Conservation (phyloP, 1,139 yeast species). For the Spathaspora sp. region DNA sequence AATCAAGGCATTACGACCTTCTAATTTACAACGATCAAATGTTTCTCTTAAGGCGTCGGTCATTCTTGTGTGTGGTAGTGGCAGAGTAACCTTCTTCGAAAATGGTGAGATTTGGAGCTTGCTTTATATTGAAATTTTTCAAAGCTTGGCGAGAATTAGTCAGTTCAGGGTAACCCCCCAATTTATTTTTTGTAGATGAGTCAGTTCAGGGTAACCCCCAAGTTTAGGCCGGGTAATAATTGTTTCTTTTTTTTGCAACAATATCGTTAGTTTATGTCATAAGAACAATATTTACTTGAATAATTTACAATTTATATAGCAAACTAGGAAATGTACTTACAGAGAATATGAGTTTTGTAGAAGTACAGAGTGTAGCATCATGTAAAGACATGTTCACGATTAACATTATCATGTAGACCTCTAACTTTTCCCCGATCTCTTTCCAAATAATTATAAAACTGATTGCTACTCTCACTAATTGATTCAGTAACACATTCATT, state of each 20-base stretch:
- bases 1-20: conserved; percentile 83
- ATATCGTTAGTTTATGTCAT: neutral
- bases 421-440: no score
- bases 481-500: no score
- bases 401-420: no score
- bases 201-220: conserved; percentile 2
- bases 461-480: no score
- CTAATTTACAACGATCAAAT: conserved; percentile 67
- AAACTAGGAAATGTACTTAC: no score
- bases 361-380: no score
- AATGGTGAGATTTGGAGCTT: neutral
- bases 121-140: conserved; percentile 2
- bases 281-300: no score
- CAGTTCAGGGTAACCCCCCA: conserved; percentile 22
- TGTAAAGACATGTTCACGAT: no score
- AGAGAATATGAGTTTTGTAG: no score
- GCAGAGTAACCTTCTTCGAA: neutral
- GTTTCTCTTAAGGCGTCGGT: conserved; percentile 68
- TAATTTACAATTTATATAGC: no score
- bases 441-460: no score
- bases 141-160: conserved; percentile 13
- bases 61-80: conserved; percentile 37
- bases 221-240: neutral
- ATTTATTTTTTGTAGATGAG: neutral
- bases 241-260: no score